phyloP scores from a whole-genome alignment of 192 early-diverging fungal genomes.

The Rhizoclosmatium globosum region DNA sequence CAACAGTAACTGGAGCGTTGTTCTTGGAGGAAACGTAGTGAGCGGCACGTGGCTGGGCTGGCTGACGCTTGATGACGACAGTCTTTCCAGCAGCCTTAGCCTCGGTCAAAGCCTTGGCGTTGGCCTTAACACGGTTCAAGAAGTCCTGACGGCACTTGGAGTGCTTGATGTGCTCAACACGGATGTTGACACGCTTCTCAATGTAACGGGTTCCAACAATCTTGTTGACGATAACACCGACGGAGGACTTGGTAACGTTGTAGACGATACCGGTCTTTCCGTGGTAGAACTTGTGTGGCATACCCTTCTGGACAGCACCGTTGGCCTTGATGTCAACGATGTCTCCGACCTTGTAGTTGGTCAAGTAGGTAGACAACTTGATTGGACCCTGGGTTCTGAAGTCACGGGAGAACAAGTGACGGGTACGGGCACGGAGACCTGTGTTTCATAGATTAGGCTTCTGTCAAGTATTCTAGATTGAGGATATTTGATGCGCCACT shows the following conservation, averaged over 20 bases:
- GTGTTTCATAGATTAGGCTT: background rate
- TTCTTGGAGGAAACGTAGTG: constrained; percentile 87
- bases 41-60: constrained; percentile 85
- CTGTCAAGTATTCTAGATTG: background rate
- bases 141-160: constrained; percentile 99
- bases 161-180: constrained; percentile 99
- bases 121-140: constrained; percentile 96
- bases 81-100: constrained; percentile 82
- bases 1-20: constrained; percentile 93
- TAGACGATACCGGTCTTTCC: constrained; percentile 98
- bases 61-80: constrained; percentile 90
- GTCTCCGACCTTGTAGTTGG: constrained; percentile 98
- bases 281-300: constrained; percentile 99
- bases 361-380: constrained; percentile 96
- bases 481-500: too few relatives aligned
- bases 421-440: constrained; percentile 94
- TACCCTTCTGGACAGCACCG: constrained; percentile 98
- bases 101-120: constrained; percentile 83
- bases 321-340: constrained; percentile 99
- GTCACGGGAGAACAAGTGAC: constrained; percentile 96
- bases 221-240: constrained; percentile 99
- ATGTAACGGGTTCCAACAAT: constrained; percentile 96
- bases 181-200: constrained; percentile 98
- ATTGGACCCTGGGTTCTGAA: constrained; percentile 96
- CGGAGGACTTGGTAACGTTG: constrained; percentile 99